Percentiles rank a stretch among this genome's conserved stretches.
Conservation (phyloP, 441 rosid genomes). For the Adansonia gregorii region DNA sequence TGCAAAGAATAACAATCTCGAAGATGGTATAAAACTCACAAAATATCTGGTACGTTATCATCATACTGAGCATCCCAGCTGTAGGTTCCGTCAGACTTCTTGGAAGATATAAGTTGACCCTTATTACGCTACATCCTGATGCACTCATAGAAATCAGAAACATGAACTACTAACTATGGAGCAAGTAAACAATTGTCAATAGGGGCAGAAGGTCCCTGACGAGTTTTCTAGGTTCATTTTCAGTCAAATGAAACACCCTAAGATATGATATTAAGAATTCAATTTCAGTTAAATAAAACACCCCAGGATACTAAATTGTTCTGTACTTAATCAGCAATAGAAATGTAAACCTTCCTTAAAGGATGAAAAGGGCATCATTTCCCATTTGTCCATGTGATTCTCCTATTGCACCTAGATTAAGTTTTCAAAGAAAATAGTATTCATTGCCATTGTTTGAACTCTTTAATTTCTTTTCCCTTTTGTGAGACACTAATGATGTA, state of each 20-base stretch:
- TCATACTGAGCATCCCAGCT: slow-evolving; percentile 73
- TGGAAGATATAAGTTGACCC: slow-evolving; percentile 91
- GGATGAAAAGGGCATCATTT: no score
- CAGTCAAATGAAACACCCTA: background rate
- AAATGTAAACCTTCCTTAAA: no score
- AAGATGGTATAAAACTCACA: slow-evolving; percentile 51
- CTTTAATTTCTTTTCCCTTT: no score
- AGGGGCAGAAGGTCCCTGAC: background rate
- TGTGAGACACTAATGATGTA: no score
- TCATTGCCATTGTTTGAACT: no score
- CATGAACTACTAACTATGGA: background rate
- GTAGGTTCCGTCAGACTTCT: slow-evolving; percentile 70
- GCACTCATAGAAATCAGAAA: slow-evolving; percentile 30
- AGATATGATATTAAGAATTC: background rate
- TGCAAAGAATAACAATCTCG: background rate
- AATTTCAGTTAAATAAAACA: background rate
- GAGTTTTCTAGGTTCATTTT: slow-evolving; percentile 5
- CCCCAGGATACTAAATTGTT: no score
- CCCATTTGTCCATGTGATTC: no score
- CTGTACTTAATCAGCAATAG: no score
- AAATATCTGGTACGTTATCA: slow-evolving; percentile 64
- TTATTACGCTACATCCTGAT: slow-evolving; percentile 94
- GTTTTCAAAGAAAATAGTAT: no score
- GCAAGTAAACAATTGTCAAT: background rate
- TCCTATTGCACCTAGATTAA: no score